Base-by-base conservation (phyloP, 495 filamentous ascomycete species). In the Cercophora newfieldiana region DNA sequence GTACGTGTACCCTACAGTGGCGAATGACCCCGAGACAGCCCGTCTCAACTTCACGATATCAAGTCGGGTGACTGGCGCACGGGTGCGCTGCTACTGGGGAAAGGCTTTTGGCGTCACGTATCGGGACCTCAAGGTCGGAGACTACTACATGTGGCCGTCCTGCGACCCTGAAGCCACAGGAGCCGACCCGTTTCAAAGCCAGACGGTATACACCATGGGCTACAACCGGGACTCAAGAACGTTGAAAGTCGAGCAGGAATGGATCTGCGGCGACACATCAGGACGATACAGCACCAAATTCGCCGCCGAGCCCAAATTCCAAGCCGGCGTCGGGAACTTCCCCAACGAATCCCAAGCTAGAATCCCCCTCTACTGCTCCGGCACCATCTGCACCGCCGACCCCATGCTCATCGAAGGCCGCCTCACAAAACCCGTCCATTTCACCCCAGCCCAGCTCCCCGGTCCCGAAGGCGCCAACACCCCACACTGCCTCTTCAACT, bases 231-330 rank as follows among this genome's bases (percentile, higher is more conserved):
- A 7, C 2, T n/a, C n/a, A 22, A 19, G 21, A 37, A 12, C 12
- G 1, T 29, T 61, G 19, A 61, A 5, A 2, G 50, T 61, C 44
- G 18, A 37, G 10, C 18, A 61, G 21, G 59, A 61, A 33, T 61
- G 59, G 59, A n/a, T 61, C n/a, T 61, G 59, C 21, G 59, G 59
- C 22, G 59, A 61, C 25, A 26, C 29, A n/a, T n/a, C 2, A 10
- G 59, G 59, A 8, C 7, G 18, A 28, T 61, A 61, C 37, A 26
- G 21, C 21, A 57, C 25, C 24, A 57, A 22, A 3, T 57, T 57
- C 26, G 30, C 54, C 1, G 54, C 24, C 25, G n/a, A n/a, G n/a
- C n/a, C n/a, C n/a, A n/a, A n/a, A n/a, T n/a, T n/a, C n/a, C n/a
- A n/a, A n/a, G n/a, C n/a, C n/a, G n/a, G n/a, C n/a, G n/a, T n/a